phyloP scores from a whole-genome alignment of 169 alveolate species.

The Eimeria falciformis region DNA sequence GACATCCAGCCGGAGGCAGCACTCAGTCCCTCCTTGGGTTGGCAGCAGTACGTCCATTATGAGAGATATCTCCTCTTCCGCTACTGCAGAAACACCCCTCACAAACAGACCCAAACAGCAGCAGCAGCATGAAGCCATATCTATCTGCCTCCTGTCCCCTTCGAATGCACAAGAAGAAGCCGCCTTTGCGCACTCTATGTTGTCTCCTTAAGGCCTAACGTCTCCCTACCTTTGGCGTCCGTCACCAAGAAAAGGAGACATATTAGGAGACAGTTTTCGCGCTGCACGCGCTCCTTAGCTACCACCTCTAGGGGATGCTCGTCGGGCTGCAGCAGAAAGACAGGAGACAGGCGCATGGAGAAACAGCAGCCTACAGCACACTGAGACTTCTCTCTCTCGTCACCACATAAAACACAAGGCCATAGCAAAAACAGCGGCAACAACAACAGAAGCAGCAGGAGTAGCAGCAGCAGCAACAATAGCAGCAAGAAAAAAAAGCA shows the following conservation, averaged over 20 bases:
- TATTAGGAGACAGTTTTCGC: not conserved
- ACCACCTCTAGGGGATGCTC: conserved; percentile 13
- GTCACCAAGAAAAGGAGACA: not conserved
- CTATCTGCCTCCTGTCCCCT: no score
- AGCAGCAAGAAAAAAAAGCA: not conserved
- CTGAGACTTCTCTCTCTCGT: no score
- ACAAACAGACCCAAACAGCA: not conserved
- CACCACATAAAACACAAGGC: no score
- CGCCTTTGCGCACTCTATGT: not conserved
- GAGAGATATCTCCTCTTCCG: conserved; percentile 7
- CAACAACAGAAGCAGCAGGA: no score
- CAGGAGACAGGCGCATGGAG: not conserved
- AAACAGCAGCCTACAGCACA: no score
- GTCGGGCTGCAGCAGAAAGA: conserved; percentile 5
- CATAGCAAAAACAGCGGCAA: no score
- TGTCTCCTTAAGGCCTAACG: not conserved
- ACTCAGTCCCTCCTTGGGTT: not conserved
- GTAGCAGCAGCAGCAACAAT: not conserved
- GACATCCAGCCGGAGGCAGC: conserved; percentile 12
- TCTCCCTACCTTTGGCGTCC: not conserved
- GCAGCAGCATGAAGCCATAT: no score
- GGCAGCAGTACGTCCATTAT: not conserved
- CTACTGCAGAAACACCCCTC: not conserved
- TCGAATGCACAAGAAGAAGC: no score
- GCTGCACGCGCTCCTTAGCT: not conserved